phyloP scores from a whole-genome alignment of 257 asterid species.

The Primulina tabacum region DNA sequence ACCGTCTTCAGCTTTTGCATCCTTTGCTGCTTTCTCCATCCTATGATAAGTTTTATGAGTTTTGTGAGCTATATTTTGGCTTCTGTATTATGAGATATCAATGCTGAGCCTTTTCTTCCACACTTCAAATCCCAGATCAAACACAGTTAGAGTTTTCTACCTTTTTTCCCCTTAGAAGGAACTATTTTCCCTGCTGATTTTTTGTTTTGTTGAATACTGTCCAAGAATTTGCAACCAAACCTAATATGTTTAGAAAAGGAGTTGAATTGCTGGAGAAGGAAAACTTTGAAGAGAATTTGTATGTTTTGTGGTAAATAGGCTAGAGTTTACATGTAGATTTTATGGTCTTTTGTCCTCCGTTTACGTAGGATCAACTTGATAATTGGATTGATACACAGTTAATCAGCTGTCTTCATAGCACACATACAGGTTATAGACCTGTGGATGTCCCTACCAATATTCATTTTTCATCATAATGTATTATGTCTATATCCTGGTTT shows the following conservation, averaged over 20 bases:
- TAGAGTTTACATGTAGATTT: not conserved
- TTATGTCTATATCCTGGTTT: not conserved
- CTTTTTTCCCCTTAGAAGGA: not conserved
- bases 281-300: slow-evolving; percentile 6
- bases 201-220: slow-evolving; percentile 10
- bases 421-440: slow-evolving; percentile 19
- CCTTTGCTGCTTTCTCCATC: slow-evolving; percentile 10
- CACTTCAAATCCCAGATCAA: not conserved
- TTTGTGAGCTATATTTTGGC: slow-evolving; percentile 5
- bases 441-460: slow-evolving; percentile 13
- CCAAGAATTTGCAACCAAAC: slow-evolving; percentile 16
- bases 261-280: not conserved
- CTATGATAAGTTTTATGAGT: slow-evolving; percentile 16
- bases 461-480: slow-evolving; percentile 11
- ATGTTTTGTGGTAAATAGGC: slow-evolving; percentile 19
- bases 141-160: not conserved
- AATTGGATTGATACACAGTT: slow-evolving; percentile 1
- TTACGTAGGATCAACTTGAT: slow-evolving; percentile 13
- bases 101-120: not conserved
- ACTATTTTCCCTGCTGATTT: slow-evolving; percentile 6
- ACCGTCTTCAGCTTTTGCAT: too few relatives aligned
- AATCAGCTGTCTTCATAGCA: slow-evolving; percentile 7
- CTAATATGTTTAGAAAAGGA: slow-evolving; percentile 9
- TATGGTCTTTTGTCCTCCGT: slow-evolving; percentile 16
- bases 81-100: not conserved